Percentiles rank a stretch among this genome's conserved stretches.
Evolutionary conservation across 345 rosid genomes (phyloP).

Genomic region (Theobroma cacao): DNA sequence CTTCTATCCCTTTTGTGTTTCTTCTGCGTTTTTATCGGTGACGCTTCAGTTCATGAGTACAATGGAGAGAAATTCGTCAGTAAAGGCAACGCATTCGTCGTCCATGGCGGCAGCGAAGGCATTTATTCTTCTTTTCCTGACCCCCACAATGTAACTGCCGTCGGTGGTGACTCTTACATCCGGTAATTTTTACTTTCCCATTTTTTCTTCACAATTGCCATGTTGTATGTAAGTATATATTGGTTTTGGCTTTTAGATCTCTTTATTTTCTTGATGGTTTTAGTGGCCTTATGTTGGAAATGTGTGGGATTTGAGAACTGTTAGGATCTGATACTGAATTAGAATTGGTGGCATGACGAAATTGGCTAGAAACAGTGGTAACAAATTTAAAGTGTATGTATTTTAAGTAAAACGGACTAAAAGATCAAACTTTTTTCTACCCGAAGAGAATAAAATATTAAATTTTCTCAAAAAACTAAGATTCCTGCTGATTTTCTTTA

Average conservation of each 20-base stretch:
- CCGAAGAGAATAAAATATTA: neutral
- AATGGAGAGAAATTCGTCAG: constrained; percentile 60
- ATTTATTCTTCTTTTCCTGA: constrained; percentile 63
- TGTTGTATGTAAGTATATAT: neutral
- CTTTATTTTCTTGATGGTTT: neutral
- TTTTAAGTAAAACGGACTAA: neutral
- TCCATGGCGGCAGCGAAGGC: constrained; percentile 96
- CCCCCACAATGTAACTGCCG: constrained; percentile 23
- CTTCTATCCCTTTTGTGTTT: constrained; percentile 26
- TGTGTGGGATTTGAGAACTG: neutral
- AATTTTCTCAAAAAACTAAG: neutral
- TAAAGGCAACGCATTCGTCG: constrained; percentile 89
- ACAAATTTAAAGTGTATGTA: neutral
- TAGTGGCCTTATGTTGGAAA: constrained; percentile 6
- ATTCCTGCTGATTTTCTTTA: neutral
- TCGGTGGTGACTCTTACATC: constrained; percentile 50
- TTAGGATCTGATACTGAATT: constrained; percentile 17
- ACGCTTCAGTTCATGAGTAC: constrained; percentile 90
- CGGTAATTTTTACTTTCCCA: constrained; percentile 40
- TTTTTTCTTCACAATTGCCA: neutral
- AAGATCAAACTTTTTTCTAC: neutral
- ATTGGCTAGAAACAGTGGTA: neutral
- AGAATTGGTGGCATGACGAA: neutral
- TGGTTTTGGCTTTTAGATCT: constrained; percentile 12
- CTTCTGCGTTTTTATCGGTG: constrained; percentile 20